These are phyloP conservation scores for Xylaria digitata DNA, from an alignment of 2,329 filamentous ascomycete species.

Conservation along the genomic window DNA sequence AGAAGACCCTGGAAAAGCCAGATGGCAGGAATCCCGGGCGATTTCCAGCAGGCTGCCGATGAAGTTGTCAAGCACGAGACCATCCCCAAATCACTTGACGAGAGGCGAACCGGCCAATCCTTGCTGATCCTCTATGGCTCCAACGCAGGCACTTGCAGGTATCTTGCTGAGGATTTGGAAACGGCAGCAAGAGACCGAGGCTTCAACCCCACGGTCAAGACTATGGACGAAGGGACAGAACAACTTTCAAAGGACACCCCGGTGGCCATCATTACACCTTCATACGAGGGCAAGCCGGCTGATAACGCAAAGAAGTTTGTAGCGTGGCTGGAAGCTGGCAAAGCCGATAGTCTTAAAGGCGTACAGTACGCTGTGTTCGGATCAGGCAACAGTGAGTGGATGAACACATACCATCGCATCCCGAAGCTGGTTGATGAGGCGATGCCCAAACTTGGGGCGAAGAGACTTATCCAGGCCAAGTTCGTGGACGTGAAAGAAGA, in stretches of 20 bases:
- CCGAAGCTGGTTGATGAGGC: slow-evolving; percentile 70
- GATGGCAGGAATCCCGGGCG: slow-evolving; percentile 21
- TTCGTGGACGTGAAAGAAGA: slow-evolving; percentile 36
- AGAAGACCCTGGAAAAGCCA: slow-evolving; percentile 33
- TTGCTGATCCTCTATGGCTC: slow-evolving; percentile 67
- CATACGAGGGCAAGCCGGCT: slow-evolving; percentile 67
- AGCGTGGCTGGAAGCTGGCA: slow-evolving; percentile 62
- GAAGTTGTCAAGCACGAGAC: slow-evolving; percentile 18
- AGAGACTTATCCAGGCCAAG: slow-evolving; percentile 42
- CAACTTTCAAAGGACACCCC: slow-evolving; percentile 61
- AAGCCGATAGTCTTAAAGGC: slow-evolving; percentile 54
- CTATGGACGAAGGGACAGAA: slow-evolving; percentile 62
- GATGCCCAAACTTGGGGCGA: slow-evolving; percentile 61
- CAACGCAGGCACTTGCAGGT: slow-evolving; percentile 68
- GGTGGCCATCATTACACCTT: slow-evolving; percentile 64
- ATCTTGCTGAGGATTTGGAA: slow-evolving; percentile 62
- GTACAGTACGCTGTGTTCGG: slow-evolving; percentile 67
- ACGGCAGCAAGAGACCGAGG: slow-evolving; percentile 62
- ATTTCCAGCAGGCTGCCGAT: not conserved
- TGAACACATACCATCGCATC: slow-evolving; percentile 72
- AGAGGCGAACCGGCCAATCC: slow-evolving; percentile 53
- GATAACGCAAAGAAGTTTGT: slow-evolving; percentile 68
- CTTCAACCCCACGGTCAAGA: slow-evolving; percentile 54
- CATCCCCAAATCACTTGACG: slow-evolving; percentile 8
- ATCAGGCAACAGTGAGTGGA: slow-evolving; percentile 64